These are phyloP conservation scores for Sarocladiaceae sp. DNA, from an alignment of 2,329 filamentous ascomycete genomes.

Conservation along the genomic window DNA sequence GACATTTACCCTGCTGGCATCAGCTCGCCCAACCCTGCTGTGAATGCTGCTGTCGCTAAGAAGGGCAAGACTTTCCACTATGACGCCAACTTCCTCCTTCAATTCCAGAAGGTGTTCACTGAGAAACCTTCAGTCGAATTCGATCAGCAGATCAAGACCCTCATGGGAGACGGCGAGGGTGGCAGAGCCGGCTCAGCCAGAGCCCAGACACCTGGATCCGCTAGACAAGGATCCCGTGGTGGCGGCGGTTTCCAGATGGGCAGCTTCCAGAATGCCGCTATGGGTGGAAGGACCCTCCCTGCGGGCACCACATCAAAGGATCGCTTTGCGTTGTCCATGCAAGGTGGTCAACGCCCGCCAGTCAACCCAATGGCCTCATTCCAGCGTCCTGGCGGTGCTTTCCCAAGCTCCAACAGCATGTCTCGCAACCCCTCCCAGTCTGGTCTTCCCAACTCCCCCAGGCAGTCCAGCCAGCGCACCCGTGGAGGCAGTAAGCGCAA, in stretches of 20 bases:
- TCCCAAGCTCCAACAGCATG: slow-evolving; percentile 57
- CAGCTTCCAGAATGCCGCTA: slow-evolving; percentile 50
- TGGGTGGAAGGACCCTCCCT: slow-evolving; percentile 53
- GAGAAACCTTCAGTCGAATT: slow-evolving; percentile 96
- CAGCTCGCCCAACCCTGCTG: slow-evolving; percentile 82
- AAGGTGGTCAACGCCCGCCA: slow-evolving; percentile 38
- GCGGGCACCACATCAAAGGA: slow-evolving; percentile 73
- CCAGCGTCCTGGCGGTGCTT: slow-evolving; percentile 44
- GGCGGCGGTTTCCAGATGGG: slow-evolving; percentile 63
- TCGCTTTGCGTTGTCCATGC: slow-evolving; percentile 61
- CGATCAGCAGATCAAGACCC: slow-evolving; percentile 82
- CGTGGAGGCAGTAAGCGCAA: slow-evolving; percentile 62
- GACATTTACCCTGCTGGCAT: slow-evolving; percentile 81
- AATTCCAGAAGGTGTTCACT: slow-evolving; percentile 94
- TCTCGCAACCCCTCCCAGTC: slow-evolving; percentile 60
- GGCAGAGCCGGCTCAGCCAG: slow-evolving; percentile 52
- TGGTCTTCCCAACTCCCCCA: slow-evolving; percentile 65
- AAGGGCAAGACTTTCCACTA: slow-evolving; percentile 88
- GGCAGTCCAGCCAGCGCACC: slow-evolving; percentile 58
- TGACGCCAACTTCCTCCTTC: slow-evolving; percentile 89
- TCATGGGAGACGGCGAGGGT: slow-evolving; percentile 72
- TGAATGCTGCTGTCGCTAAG: slow-evolving; percentile 75
- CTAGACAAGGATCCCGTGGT: slow-evolving; percentile 48
- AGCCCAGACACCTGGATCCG: slow-evolving; percentile 52
- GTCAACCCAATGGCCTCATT: slow-evolving; percentile 39